phyloP scores from a whole-genome alignment of 129 eudicot genomes.

The Kitagawia praeruptora region DNA sequence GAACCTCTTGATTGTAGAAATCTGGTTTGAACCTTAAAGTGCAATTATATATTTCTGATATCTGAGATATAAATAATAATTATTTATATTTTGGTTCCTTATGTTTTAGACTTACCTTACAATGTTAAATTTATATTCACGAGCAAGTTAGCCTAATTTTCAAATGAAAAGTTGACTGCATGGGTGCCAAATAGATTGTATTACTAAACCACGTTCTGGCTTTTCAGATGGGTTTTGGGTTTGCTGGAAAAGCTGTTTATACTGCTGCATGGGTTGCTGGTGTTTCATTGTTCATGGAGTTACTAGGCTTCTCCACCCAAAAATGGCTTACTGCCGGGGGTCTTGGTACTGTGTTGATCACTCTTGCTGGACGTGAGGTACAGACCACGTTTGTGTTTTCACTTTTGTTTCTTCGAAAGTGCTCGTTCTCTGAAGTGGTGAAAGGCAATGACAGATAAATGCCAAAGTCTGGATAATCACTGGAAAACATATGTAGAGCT shows the following conservation, averaged over 20 bases:
- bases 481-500: background rate
- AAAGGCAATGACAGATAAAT: background rate
- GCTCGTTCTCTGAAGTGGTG: background rate
- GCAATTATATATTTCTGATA: background rate
- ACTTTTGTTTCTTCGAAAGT: background rate
- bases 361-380: constrained; percentile 94
- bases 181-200: background rate
- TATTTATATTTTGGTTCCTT: background rate
- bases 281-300: constrained; percentile 78
- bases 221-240: constrained; percentile 69
- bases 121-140: background rate
- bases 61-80: background rate
- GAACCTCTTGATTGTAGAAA: background rate
- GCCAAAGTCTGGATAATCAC: background rate
- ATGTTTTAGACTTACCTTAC: background rate
- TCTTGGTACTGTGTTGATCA: constrained; percentile 77
- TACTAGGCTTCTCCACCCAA: constrained; percentile 84
- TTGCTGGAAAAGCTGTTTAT: constrained; percentile 79
- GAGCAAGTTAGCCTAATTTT: background rate
- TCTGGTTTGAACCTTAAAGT: background rate
- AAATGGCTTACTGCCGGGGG: constrained; percentile 93
- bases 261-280: constrained; percentile 83
- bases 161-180: background rate
- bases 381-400: constrained; percentile 1
- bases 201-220: background rate